A percentile compares a stretch with the other conserved stretches of the same genome.
These are phyloP conservation scores for Scheffersomyces stipitis DNA, from an alignment of 805 yeast genomes.

Conservation along the genomic window DNA sequence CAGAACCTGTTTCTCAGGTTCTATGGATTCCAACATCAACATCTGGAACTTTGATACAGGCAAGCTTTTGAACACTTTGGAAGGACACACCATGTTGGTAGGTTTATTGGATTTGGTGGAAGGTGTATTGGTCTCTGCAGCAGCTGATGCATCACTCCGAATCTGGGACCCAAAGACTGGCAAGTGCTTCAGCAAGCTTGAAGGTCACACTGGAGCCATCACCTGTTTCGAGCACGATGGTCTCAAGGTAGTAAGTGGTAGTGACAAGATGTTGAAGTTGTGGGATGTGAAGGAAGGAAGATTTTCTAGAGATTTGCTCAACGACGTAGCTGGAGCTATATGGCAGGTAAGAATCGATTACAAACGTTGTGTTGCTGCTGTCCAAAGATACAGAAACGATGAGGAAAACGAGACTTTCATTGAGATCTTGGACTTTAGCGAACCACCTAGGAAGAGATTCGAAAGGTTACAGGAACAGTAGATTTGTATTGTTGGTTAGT, in stretches of 20 bases:
- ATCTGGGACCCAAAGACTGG: constrained; percentile 90
- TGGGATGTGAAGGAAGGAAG: constrained; percentile 84
- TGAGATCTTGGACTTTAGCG: constrained; percentile 81
- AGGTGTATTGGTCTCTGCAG: constrained; percentile 83
- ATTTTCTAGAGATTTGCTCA: constrained; percentile 68
- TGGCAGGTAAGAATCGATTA: constrained; percentile 94
- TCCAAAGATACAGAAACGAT: constrained; percentile 50
- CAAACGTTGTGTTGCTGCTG: constrained; percentile 87
- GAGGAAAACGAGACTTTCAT: constrained; percentile 67
- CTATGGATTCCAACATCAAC: constrained; percentile 84
- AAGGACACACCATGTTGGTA: constrained; percentile 88
- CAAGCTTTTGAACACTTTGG: constrained; percentile 62
- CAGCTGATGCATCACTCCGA: constrained; percentile 89
- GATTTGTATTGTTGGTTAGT: no score
- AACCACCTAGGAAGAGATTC: constrained; percentile 17
- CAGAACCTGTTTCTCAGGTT: constrained; percentile 83
- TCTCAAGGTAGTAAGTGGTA: constrained; percentile 81
- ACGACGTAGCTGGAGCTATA: constrained; percentile 77
- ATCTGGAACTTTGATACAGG: constrained; percentile 90
- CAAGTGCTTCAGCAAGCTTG: constrained; percentile 61
- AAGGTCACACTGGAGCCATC: constrained; percentile 84
- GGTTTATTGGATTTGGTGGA: constrained; percentile 81
- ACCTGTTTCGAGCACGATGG: constrained; percentile 93
- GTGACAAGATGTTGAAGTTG: constrained; percentile 80
- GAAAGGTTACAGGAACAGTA: background rate